Evolutionary conservation across 2,329 filamentous ascomycete species (phyloP).

Genomic region (Paecilomyces formosus): DNA sequence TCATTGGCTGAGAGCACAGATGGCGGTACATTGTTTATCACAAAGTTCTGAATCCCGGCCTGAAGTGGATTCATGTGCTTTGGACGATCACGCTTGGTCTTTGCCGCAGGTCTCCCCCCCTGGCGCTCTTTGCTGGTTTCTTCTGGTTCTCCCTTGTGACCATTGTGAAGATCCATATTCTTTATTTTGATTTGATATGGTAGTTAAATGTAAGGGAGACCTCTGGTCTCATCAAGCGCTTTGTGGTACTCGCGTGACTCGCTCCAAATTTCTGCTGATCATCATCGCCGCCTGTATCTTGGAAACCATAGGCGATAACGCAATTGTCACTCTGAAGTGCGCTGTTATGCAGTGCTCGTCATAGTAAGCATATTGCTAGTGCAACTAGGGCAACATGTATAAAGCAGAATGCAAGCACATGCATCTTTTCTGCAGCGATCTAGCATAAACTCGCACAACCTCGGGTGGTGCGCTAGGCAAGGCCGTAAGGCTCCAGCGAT

Average conservation of each 20-base stretch:
- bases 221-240: background rate
- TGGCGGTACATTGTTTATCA: slow-evolving; percentile 15
- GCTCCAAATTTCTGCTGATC: background rate
- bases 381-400: background rate
- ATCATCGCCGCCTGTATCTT: background rate
- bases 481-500: background rate
- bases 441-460: background rate
- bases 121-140: background rate
- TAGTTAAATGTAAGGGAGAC: background rate
- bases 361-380: background rate
- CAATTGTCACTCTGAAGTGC: background rate
- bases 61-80: slow-evolving; percentile 22
- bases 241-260: background rate
- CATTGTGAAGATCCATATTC: background rate
- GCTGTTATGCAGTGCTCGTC: background rate
- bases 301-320: background rate
- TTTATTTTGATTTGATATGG: background rate
- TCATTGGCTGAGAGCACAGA: slow-evolving; percentile 8
- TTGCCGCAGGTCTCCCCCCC: background rate
- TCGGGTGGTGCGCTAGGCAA: background rate
- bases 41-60: slow-evolving; percentile 21
- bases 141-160: background rate
- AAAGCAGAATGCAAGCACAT: background rate
- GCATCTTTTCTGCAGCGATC: background rate
- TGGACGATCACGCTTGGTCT: slow-evolving; percentile 1